These are phyloP conservation scores for Limtongia smithiae DNA, from an alignment of 805 yeast species.

Conservation along the genomic window DNA sequence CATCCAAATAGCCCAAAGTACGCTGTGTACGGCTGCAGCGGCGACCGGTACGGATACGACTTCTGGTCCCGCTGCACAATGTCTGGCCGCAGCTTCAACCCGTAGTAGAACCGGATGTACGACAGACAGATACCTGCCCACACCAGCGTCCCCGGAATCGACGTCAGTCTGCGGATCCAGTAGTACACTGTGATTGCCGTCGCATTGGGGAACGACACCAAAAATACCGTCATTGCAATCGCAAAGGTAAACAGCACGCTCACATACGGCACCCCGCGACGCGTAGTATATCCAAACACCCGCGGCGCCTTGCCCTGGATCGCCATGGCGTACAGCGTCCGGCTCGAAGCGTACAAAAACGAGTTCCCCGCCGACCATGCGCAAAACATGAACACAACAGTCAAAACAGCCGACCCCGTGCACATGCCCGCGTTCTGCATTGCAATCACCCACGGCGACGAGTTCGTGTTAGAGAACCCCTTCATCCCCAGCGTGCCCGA, in stretches of 20 bases:
- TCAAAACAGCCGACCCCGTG: slow-evolving; percentile 64
- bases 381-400: slow-evolving; percentile 41
- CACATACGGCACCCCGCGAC: slow-evolving; percentile 71
- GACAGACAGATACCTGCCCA: slow-evolving; percentile 74
- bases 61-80: slow-evolving; percentile 60
- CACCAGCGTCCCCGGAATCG: slow-evolving; percentile 61
- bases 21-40: slow-evolving; percentile 67
- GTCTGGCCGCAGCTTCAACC: slow-evolving; percentile 58
- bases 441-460: slow-evolving; percentile 76
- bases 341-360: slow-evolving; percentile 65
- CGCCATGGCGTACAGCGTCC: slow-evolving; percentile 65
- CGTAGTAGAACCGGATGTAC: slow-evolving; percentile 61
- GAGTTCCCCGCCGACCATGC: slow-evolving; percentile 72
- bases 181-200: slow-evolving; percentile 25
- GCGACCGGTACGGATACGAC: slow-evolving; percentile 65
- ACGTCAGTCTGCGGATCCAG: slow-evolving; percentile 30
- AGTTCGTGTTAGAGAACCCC: slow-evolving; percentile 50
- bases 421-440: slow-evolving; percentile 63
- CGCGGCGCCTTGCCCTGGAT: slow-evolving; percentile 65
- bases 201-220: slow-evolving; percentile 25
- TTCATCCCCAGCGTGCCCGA: slow-evolving; percentile 16
- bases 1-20: slow-evolving; percentile 59
- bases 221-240: slow-evolving; percentile 39
- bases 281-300: slow-evolving; percentile 63
- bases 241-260: slow-evolving; percentile 52